These are phyloP conservation scores for Hypericum androsaemum DNA, from an alignment of 345 rosid genomes.

Conservation along the genomic window DNA sequence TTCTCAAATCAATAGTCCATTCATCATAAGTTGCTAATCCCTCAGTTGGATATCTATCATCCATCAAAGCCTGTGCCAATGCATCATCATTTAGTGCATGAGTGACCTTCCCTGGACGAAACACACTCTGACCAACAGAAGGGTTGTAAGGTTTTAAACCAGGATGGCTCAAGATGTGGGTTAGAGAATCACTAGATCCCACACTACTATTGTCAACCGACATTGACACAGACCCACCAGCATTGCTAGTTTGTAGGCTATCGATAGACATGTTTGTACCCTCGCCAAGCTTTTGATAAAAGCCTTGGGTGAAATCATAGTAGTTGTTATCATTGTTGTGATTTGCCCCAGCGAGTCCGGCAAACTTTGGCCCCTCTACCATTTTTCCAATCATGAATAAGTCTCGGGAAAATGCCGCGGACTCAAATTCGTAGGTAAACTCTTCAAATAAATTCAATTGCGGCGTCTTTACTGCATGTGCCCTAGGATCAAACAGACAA, in stretches of 20 bases:
- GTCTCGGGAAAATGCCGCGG: conserved; percentile 8
- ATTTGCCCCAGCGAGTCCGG: conserved; percentile 30
- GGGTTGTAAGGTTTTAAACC: conserved; percentile 36
- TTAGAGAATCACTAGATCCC: conserved; percentile 36
- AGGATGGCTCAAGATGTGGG: conserved; percentile 39
- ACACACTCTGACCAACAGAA: conserved; percentile 48
- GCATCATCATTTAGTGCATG: conserved; percentile 51
- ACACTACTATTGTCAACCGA: conserved; percentile 35
- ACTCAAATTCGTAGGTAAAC: conserved; percentile 8
- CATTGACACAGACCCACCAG: conserved; percentile 39
- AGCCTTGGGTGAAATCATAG: conserved; percentile 32
- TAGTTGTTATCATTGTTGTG: conserved; percentile 20
- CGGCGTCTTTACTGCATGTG: too few relatives aligned
- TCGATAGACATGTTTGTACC: conserved; percentile 39
- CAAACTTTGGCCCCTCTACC: conserved; percentile 31
- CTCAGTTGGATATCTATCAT: conserved; percentile 38
- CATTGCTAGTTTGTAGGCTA: conserved; percentile 36
- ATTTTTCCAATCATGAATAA: conserved; percentile 35
- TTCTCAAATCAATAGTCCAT: conserved; percentile 59
- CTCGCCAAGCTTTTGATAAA: conserved; percentile 34
- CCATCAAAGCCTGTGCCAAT: conserved; percentile 52
- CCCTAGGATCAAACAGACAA: too few relatives aligned
- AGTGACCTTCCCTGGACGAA: conserved; percentile 45
- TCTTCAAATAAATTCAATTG: conserved; percentile 14
- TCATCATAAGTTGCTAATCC: conserved; percentile 44